Conservation (phyloP, 805 yeast genomes). For the Ogataea glucozyma region DNA sequence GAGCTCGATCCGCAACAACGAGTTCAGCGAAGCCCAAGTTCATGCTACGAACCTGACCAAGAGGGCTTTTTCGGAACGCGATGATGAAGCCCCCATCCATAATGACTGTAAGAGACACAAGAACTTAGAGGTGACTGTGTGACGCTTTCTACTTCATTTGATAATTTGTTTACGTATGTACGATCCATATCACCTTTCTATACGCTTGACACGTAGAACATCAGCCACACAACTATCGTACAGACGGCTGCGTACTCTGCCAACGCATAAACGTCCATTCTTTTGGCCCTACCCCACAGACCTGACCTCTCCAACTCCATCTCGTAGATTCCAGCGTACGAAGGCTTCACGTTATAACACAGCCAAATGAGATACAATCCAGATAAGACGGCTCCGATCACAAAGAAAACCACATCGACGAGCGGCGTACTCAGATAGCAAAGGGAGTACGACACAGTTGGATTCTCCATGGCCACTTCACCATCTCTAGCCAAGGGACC, state of each 20-base stretch:
- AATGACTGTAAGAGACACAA: background rate
- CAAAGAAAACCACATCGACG: constrained; percentile 40
- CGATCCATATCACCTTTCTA: constrained; percentile 7
- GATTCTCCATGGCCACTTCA: background rate
- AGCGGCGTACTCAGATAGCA: constrained; percentile 51
- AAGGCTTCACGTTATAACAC: constrained; percentile 3
- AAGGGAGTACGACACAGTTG: constrained; percentile 38
- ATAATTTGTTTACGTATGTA: background rate
- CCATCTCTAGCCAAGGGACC: constrained; percentile 10
- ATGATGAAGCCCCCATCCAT: background rate
- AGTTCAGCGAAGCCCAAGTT: constrained; percentile 6
- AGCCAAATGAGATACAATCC: constrained; percentile 16
- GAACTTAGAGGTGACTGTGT: background rate
- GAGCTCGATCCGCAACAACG: constrained; percentile 8
- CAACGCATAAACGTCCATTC: constrained; percentile 5
- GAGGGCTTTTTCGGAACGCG: background rate
- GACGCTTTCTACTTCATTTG: background rate
- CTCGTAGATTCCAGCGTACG: constrained; percentile 13
- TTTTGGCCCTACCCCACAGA: background rate
- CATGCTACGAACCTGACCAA: constrained; percentile 18
- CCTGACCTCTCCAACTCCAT: constrained; percentile 1
- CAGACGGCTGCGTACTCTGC: constrained; percentile 13
- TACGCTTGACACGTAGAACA: constrained; percentile 10
- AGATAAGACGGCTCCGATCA: constrained; percentile 35
- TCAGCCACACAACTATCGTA: constrained; percentile 9